Conservation (phyloP, 2,329 filamentous ascomycete species). For the Ascochyta koolunga region DNA sequence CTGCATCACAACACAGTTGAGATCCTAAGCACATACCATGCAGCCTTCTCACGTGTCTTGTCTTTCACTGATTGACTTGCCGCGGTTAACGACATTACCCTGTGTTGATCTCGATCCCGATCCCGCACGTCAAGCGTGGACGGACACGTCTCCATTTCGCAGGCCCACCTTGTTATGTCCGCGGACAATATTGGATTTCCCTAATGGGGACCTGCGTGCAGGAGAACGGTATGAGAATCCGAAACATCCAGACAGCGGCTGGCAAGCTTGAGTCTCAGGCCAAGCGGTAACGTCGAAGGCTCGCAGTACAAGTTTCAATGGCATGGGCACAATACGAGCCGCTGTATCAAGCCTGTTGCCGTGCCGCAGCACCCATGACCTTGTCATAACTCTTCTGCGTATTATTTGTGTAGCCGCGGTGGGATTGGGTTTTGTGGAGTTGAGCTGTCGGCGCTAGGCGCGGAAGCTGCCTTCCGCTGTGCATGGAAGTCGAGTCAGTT, state of each 20-base stretch:
- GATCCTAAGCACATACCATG: not conserved
- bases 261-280: slow-evolving; percentile 1
- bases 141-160: slow-evolving; percentile 3
- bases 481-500: slow-evolving; percentile 5
- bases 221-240: slow-evolving; percentile 1
- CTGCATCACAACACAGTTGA: not conserved
- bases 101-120: slow-evolving; percentile 15
- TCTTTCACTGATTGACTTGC: slow-evolving; percentile 1
- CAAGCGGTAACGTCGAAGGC: not conserved
- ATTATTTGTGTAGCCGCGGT: not conserved
- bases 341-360: slow-evolving; percentile 7
- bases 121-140: slow-evolving; percentile 12
- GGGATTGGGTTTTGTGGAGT: not conserved
- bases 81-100: slow-evolving; percentile 8
- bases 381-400: not conserved
- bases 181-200: not conserved
- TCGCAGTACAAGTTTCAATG: not conserved
- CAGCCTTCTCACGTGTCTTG: not conserved
- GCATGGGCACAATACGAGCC: slow-evolving; percentile 2
- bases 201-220: slow-evolving; percentile 1
- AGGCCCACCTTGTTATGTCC: slow-evolving; percentile 6
- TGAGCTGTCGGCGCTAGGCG: not conserved
- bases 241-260: slow-evolving; percentile 7
- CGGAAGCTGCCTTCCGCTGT: slow-evolving; percentile 8
- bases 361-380: slow-evolving; percentile 9